phyloP scores from a whole-genome alignment of 345 rosid genomes.

The Ricinus communis region DNA sequence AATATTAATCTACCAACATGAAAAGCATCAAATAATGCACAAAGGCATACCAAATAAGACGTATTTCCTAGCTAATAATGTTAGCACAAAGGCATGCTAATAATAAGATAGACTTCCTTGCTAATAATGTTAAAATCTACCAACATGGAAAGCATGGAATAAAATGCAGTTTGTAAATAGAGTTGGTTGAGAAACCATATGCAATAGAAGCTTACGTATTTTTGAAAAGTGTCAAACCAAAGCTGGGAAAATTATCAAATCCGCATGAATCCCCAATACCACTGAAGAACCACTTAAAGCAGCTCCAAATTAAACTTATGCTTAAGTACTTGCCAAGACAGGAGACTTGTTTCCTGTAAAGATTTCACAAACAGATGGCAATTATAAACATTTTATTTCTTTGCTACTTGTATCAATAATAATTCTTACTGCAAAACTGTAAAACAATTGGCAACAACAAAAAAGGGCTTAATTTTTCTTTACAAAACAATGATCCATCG shows the following conservation, averaged over 20 bases:
- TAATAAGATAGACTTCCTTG: background rate
- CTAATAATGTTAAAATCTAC: background rate
- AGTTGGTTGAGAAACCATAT: constrained; percentile 9
- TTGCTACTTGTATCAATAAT: background rate
- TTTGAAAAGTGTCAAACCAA: constrained; percentile 76
- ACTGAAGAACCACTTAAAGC: constrained; percentile 98
- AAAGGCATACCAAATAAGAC: no score
- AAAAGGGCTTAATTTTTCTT: no score
- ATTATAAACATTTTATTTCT: background rate
- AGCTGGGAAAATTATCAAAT: constrained; percentile 87
- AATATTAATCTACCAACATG: background rate
- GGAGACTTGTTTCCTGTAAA: constrained; percentile 74
- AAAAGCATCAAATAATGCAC: background rate
- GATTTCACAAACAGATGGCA: constrained; percentile 15
- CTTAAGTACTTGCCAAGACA: constrained; percentile 91
- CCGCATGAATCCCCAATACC: constrained; percentile 92
- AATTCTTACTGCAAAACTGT: background rate
- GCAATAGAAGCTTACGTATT: constrained; percentile 59
- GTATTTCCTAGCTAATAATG: background rate
- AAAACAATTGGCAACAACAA: background rate
- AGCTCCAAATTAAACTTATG: constrained; percentile 87
- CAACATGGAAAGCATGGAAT: background rate
- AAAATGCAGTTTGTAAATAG: background rate
- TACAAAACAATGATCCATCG: no score
- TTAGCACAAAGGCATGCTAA: background rate